These are phyloP conservation scores for Dendrobium officinale DNA, from an alignment of 106 monocot species.

Conservation along the genomic window DNA sequence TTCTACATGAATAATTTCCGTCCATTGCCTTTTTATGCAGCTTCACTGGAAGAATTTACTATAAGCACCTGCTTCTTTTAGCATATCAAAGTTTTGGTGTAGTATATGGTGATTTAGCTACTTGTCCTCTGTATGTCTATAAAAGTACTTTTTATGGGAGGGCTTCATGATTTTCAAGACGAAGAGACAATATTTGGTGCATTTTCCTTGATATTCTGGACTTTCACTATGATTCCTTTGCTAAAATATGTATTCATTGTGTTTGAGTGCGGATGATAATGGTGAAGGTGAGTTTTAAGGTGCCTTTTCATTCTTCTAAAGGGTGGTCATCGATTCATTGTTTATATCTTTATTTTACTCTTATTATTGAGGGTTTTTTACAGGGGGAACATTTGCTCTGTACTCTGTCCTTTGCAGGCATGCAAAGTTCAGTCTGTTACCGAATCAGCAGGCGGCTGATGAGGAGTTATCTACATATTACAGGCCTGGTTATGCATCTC, in stretches of 20 bases:
- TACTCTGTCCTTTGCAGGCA: conserved; percentile 90
- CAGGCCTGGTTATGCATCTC: conserved; percentile 25
- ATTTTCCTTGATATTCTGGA: conserved; percentile 89
- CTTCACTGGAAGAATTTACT: conserved; percentile 34
- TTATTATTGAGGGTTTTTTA: conserved; percentile 7
- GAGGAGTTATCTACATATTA: conserved; percentile 90
- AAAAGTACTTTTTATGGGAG: conserved; percentile 68
- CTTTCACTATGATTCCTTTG: conserved; percentile 70
- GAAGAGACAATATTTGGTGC: conserved; percentile 74
- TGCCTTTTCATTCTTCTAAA: not conserved
- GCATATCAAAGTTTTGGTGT: conserved; percentile 97
- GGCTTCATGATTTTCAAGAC: conserved; percentile 45
- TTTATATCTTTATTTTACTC: not conserved
- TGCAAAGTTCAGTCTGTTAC: conserved; percentile 86
- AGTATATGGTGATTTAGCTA: conserved; percentile 88
- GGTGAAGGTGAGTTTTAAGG: conserved; percentile 67
- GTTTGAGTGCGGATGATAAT: conserved; percentile 83
- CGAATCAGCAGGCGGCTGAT: conserved; percentile 90
- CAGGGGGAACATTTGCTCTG: conserved; percentile 89
- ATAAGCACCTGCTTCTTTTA: conserved; percentile 62
- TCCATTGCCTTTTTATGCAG: conserved; percentile 19
- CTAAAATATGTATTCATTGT: conserved; percentile 82
- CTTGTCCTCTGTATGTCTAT: conserved; percentile 88
- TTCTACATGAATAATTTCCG: not conserved
- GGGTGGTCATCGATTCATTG: not conserved